Evolutionary conservation across 164 flowering plant genomes (phyloP).

Genomic region (Liriodendron chinense): DNA sequence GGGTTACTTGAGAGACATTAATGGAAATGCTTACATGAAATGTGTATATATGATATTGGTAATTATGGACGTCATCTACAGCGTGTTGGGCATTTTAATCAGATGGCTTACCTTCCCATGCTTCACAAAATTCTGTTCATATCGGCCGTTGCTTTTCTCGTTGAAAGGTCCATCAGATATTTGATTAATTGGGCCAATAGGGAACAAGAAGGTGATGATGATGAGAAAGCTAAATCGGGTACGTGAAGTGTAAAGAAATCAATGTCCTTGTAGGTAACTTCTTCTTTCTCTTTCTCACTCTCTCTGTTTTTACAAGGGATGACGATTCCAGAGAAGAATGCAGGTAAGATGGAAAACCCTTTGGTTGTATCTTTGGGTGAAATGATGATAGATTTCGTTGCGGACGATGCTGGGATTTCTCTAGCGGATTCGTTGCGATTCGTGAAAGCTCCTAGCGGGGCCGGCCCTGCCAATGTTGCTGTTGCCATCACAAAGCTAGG

Average conservation of each 20-base stretch:
- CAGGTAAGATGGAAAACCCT: constrained; percentile 2
- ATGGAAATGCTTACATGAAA: neutral
- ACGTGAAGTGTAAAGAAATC: too few relatives aligned
- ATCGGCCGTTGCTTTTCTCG: neutral
- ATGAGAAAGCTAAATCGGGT: neutral
- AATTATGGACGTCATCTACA: neutral
- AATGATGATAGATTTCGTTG: constrained; percentile 62
- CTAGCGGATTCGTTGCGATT: constrained; percentile 62
- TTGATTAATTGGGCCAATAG: neutral
- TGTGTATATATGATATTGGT: neutral
- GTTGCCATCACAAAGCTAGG: constrained; percentile 69
- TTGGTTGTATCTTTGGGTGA: constrained; percentile 28
- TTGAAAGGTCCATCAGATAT: neutral
- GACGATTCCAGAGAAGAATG: too few relatives aligned
- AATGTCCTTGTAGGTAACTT: too few relatives aligned
- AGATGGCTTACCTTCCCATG: neutral
- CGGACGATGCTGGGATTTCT: constrained; percentile 58
- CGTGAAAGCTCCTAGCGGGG: constrained; percentile 84
- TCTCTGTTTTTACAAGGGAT: neutral
- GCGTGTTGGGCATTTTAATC: neutral
- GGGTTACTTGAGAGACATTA: neutral
- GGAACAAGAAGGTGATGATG: neutral
- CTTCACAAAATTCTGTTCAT: neutral
- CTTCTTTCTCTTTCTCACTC: too few relatives aligned
- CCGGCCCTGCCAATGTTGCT: constrained; percentile 88